A percentile compares a stretch with the other conserved stretches of the same genome.
Evolutionary conservation across 2,329 filamentous ascomycete genomes (phyloP).

Genomic region (Biscogniauxia mediterranea): DNA sequence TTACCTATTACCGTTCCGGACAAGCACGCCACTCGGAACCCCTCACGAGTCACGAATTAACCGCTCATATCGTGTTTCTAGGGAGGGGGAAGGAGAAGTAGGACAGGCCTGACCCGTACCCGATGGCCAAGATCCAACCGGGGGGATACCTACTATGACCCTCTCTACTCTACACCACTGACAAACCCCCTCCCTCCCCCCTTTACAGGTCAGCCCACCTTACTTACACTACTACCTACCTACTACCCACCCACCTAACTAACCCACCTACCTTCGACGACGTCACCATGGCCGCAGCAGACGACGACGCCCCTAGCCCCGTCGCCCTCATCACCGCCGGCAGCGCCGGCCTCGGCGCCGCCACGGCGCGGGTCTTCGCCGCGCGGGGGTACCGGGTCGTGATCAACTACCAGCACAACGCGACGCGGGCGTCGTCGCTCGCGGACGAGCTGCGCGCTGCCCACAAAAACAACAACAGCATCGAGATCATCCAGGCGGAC

Average conservation of each 20-base stretch:
- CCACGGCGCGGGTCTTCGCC: slow-evolving; percentile 66
- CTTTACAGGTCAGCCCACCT: not conserved
- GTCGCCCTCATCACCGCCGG: slow-evolving; percentile 51
- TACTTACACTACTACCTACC: not conserved
- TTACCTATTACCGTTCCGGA: not conserved
- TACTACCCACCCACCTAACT: not conserved
- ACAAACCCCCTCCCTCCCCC: not conserved
- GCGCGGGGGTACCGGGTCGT: slow-evolving; percentile 65
- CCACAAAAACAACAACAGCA: too few species aligned
- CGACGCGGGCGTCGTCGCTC: slow-evolving; percentile 57
- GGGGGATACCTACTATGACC: too few species aligned
- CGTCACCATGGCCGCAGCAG: slow-evolving; percentile 4
- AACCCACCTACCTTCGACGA: not conserved
- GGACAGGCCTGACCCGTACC: not conserved
- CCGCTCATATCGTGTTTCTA: not conserved
- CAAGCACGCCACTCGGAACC: not conserved
- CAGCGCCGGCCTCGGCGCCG: slow-evolving; percentile 67
- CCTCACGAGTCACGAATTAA: not conserved
- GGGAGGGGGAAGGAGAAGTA: not conserved
- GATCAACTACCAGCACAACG: slow-evolving; percentile 69
- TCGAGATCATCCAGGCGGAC: slow-evolving; percentile 58
- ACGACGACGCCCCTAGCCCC: slow-evolving; percentile 20
- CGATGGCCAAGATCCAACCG: not conserved
- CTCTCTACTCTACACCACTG: not conserved
- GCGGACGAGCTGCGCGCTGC: slow-evolving; percentile 48